These are phyloP conservation scores for Aspergillus texensis DNA, from an alignment of 2,329 filamentous ascomycete genomes.

Conservation along the genomic window DNA sequence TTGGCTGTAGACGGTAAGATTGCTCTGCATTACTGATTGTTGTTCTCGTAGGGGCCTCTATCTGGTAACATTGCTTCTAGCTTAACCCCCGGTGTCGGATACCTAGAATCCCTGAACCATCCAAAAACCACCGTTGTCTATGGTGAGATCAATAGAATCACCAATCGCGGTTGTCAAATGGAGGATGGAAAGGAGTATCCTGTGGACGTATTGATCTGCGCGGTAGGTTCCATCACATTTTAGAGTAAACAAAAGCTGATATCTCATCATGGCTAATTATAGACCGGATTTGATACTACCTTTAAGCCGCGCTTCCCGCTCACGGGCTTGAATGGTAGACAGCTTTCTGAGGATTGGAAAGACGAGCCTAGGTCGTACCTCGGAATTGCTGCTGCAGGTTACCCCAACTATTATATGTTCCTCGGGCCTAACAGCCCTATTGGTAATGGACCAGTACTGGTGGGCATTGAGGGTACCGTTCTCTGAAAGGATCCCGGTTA, in stretches of 20 bases:
- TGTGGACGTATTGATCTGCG: conserved; percentile 21
- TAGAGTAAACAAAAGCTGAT: too few relatives aligned
- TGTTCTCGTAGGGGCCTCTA: too few relatives aligned
- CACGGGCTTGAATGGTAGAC: conserved; percentile 38
- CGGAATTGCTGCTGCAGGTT: conserved; percentile 48
- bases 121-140: conserved; percentile 50
- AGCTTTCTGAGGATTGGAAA: conserved; percentile 51
- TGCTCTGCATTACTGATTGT: too few relatives aligned
- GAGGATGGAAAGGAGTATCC: conserved; percentile 19
- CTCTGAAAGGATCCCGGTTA: too few relatives aligned
- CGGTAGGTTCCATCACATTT: too few relatives aligned
- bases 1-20: conserved; percentile 40
- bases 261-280: too few relatives aligned
- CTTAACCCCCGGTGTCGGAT: conserved; percentile 46
- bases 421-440: conserved; percentile 39
- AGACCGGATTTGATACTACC: conserved; percentile 24
- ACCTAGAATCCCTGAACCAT: conserved; percentile 45
- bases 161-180: conserved; percentile 33
- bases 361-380: conserved; percentile 48
- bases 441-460: conserved; percentile 41
- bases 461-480: conserved; percentile 35
- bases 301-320: conserved; percentile 51
- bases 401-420: conserved; percentile 50
- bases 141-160: conserved; percentile 42
- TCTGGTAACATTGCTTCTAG: too few relatives aligned